A percentile compares a stretch with the other conserved stretches of the same genome.
phyloP scores from a whole-genome alignment of 768 basidiomycete genomes.

The Boletus vinaceobasis region DNA sequence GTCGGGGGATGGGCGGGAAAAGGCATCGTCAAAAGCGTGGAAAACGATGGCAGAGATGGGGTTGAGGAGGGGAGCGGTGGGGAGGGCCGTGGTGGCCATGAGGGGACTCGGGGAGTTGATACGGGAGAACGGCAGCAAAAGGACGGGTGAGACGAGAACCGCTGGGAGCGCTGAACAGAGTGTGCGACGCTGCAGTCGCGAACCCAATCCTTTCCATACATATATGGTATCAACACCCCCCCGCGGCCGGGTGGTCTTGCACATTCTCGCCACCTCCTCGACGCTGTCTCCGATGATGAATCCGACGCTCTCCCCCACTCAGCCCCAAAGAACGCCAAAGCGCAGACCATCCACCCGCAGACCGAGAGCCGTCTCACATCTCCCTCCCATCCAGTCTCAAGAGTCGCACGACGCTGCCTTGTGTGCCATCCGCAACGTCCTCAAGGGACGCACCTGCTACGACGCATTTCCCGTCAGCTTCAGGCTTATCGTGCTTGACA shows the following conservation, averaged over 20 bases:
- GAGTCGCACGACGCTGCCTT: slow-evolving; percentile 73
- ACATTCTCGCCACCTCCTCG: not conserved
- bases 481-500: slow-evolving; percentile 94
- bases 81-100: slow-evolving; percentile 10
- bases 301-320: slow-evolving; percentile 47
- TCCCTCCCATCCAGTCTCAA: slow-evolving; percentile 46
- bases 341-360: slow-evolving; percentile 55
- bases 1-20: slow-evolving; percentile 4
- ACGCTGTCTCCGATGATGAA: slow-evolving; percentile 33
- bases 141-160: not conserved
- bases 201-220: slow-evolving; percentile 11
- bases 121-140: not conserved
- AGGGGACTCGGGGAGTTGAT: not conserved
- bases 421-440: slow-evolving; percentile 69
- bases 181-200: slow-evolving; percentile 1
- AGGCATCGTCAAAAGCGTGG: slow-evolving; percentile 2
- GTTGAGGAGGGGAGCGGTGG: not conserved
- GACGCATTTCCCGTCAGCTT: slow-evolving; percentile 98
- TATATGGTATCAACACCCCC: slow-evolving; percentile 19
- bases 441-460: slow-evolving; percentile 84
- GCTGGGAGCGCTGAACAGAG: not conserved
- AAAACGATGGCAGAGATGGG: slow-evolving; percentile 5
- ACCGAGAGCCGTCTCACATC: slow-evolving; percentile 55
- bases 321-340: slow-evolving; percentile 48
- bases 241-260: slow-evolving; percentile 7